Percentiles rank a stretch among this genome's conserved stretches.
phyloP scores from a whole-genome alignment of 768 basidiomycete genomes.

The Suillus subaureus region DNA sequence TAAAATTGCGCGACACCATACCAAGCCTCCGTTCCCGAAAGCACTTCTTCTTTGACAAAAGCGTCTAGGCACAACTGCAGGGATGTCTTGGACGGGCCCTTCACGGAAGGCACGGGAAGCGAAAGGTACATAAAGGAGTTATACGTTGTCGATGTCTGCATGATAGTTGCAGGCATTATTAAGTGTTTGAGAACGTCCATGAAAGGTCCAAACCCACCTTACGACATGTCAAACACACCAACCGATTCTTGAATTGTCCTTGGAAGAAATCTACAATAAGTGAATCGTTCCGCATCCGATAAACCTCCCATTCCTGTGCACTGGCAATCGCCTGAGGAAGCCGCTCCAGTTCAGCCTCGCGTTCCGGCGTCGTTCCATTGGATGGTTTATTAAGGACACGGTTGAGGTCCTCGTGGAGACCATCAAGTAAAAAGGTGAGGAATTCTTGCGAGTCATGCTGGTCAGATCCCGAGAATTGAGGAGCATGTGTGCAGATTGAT shows the following conservation, averaged over 20 bases:
- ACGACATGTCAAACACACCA: constrained; percentile 89
- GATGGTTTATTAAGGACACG: constrained; percentile 74
- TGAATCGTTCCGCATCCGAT: constrained; percentile 88
- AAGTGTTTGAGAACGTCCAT: constrained; percentile 5
- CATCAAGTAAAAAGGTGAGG: constrained; percentile 90
- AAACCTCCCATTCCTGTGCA: constrained; percentile 91
- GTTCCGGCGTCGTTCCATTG: constrained; percentile 66
- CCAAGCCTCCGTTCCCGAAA: constrained; percentile 96
- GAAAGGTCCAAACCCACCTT: constrained; percentile 54
- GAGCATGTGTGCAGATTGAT: constrained; percentile 58
- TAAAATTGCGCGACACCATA: constrained; percentile 35
- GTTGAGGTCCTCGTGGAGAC: constrained; percentile 88
- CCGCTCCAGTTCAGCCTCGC: constrained; percentile 87
- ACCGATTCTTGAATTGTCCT: constrained; percentile 89
- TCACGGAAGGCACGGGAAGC: constrained; percentile 78
- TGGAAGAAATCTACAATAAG: constrained; percentile 97
- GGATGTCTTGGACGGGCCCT: constrained; percentile 58
- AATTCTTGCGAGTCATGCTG: constrained; percentile 99
- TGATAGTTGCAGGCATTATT: constrained; percentile 15
- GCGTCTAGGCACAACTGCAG: constrained; percentile 84
- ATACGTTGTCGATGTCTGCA: constrained; percentile 94
- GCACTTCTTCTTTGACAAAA: constrained; percentile 87
- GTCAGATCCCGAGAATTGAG: constrained; percentile 81
- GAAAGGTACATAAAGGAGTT: constrained; percentile 96
- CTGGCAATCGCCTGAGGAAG: constrained; percentile 87